Base-by-base conservation (phyloP, 2,329 filamentous ascomycete species). In the Phyllosticta citrichinensis region DNA sequence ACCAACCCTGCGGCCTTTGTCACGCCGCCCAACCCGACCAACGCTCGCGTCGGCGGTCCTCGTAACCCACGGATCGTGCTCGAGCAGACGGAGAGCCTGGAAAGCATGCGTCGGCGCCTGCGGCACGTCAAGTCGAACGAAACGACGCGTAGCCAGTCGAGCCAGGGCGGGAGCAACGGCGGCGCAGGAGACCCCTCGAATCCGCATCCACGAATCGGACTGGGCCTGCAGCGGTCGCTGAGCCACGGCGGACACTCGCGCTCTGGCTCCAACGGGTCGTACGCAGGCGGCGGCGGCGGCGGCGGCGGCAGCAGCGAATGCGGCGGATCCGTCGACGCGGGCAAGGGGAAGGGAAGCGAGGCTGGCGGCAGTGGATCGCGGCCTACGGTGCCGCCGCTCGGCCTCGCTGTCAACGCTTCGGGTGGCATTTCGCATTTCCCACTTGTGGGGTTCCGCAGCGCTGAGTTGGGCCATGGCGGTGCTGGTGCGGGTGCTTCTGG, bases 91-190 rank as follows among this genome's bases (percentile, higher is more conserved):
- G 24, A 35, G n/a, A 57, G 55, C 30, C 20, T 57, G 17, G 60
- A 61, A 22, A 61, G 60, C 55, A 33, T 73, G 6, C 68, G 69
- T 52, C 65, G 67, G 25, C 67, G 65, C 11, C 59, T 74, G 40
- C 66, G 70, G 20, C 66, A 68, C 40, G 67, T 69, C 2, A 65
- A 66, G n/a, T 73, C 70, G 2, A 73, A 69, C 27, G 70, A 72
- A 9, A 71, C 70, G 0, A 61, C 24, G 22, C 60, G 35, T 33
- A 55, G 52, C 51, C 54, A 30, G n/a, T 22, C 6, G 3, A 52
- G 52, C 20, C 58, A 57, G 24, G 58, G 54, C 17, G 24, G 30
- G n/a, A 4, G 51, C 57, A 11, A 22, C 25, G 17, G 52, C n/a
- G 50, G 52, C 51, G 50, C 24, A 30, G 12, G 50, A 25, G 30